These are phyloP conservation scores for Phytopythium kandeliae DNA, from an alignment of 352 stramenopile genomes.

Conservation along the genomic window DNA sequence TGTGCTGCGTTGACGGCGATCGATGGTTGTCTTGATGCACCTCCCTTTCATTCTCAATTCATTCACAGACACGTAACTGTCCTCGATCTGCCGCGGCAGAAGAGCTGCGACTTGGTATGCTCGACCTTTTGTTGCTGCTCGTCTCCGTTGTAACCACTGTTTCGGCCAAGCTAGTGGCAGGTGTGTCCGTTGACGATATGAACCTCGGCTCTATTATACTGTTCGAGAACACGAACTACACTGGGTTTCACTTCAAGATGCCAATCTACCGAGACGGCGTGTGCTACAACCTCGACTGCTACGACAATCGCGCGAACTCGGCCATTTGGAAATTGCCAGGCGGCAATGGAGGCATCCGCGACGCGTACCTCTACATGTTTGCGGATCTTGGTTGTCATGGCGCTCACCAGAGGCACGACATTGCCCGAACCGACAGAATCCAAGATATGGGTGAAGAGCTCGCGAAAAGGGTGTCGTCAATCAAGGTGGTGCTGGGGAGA, in stretches of 20 bases:
- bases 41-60: no score
- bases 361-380: not conserved
- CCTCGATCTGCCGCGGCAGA: no score
- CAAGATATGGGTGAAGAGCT: no score
- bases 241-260: not conserved
- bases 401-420: not conserved
- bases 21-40: no score
- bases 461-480: not conserved
- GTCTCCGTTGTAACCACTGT: not conserved
- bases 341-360: not conserved
- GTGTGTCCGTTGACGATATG: no score
- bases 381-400: not conserved
- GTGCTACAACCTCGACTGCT: not conserved
- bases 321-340: not conserved
- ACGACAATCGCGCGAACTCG: not conserved
- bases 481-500: not conserved
- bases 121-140: no score
- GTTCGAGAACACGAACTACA: not conserved
- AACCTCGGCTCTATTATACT: not conserved
- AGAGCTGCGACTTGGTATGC: no score
- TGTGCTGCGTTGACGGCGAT: no score
- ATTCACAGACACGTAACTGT: no score
- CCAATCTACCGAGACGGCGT: not conserved
- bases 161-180: not conserved
- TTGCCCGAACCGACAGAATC: not conserved